Evolutionary conservation across 1,284 basidiomycete genomes (phyloP).

Genomic region (Leucoagaricus sp.): DNA sequence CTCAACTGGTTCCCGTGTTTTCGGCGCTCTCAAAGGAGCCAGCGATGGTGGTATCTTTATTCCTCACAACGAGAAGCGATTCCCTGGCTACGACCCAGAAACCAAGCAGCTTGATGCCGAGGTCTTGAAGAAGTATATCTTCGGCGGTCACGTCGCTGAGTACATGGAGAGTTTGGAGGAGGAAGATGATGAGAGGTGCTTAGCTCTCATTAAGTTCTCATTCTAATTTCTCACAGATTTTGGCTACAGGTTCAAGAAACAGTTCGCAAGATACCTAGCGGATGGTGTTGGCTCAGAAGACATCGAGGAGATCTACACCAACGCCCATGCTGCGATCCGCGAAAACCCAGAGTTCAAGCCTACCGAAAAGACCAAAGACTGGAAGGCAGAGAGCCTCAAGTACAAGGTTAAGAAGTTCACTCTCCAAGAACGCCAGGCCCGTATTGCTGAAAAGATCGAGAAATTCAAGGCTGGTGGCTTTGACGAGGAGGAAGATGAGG

Average conservation of each 20-base stretch:
- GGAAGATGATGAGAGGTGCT: conserved; percentile 96
- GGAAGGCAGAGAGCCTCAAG: conserved; percentile 87
- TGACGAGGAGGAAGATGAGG: conserved; percentile 49
- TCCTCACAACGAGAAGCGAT: conserved; percentile 97
- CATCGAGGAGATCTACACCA: conserved; percentile 95
- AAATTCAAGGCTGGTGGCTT: conserved; percentile 74
- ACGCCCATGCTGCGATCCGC: conserved; percentile 92
- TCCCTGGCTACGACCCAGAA: conserved; percentile 98
- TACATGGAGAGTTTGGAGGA: conserved; percentile 99
- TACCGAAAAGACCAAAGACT: conserved; percentile 91
- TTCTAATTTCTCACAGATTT: conserved; percentile 1
- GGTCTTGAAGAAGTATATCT: conserved; percentile 97
- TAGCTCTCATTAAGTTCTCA: conserved; percentile 15
- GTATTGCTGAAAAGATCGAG: conserved; percentile 83
- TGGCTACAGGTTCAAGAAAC: conserved; percentile 99
- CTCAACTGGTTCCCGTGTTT: conserved; percentile 97
- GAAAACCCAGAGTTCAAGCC: conserved; percentile 93
- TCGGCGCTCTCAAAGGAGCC: conserved; percentile 99
- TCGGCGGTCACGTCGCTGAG: conserved; percentile 96
- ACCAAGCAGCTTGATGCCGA: conserved; percentile 94
- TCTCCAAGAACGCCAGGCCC: conserved; percentile 74
- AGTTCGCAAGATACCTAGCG: conserved; percentile 94
- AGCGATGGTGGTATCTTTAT: conserved; percentile 98
- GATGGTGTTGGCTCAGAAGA: conserved; percentile 96
- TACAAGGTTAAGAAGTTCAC: conserved; percentile 76